Conservation (phyloP, 371 early-diverging fungal genomes). For the Phascolomyces articulosus region DNA sequence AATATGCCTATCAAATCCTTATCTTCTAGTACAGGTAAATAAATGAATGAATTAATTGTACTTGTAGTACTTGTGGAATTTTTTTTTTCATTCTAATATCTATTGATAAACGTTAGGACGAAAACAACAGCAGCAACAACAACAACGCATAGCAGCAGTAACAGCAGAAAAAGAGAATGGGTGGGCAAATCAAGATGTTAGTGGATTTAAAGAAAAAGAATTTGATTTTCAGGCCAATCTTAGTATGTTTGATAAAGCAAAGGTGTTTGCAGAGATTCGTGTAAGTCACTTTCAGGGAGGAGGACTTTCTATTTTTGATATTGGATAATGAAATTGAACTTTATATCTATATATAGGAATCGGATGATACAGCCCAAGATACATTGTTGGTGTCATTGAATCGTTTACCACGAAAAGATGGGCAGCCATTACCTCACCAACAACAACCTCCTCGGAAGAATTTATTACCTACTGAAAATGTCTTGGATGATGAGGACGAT, state of each 20-base stretch:
- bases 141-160: conserved; percentile 2
- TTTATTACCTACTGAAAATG: conserved; percentile 60
- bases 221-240: conserved; percentile 86
- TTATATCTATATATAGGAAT: conserved; percentile 38
- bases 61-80: no score
- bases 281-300: no score
- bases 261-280: conserved; percentile 82
- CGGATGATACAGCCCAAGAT: conserved; percentile 74
- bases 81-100: no score
- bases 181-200: conserved; percentile 65
- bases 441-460: conserved; percentile 23
- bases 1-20: neutral
- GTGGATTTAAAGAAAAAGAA: conserved; percentile 64
- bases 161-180: conserved; percentile 28
- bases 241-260: conserved; percentile 77
- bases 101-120: conserved; percentile 9
- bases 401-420: conserved; percentile 41
- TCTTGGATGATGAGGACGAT: conserved; percentile 42
- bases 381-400: conserved; percentile 71
- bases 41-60: neutral
- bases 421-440: no score
- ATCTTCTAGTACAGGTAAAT: conserved; percentile 1
- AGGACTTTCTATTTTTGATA: neutral
- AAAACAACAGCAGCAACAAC: conserved; percentile 16
- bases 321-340: neutral